phyloP scores from a whole-genome alignment of 2,329 filamentous ascomycete genomes.

The Lachnellula hyalina region DNA sequence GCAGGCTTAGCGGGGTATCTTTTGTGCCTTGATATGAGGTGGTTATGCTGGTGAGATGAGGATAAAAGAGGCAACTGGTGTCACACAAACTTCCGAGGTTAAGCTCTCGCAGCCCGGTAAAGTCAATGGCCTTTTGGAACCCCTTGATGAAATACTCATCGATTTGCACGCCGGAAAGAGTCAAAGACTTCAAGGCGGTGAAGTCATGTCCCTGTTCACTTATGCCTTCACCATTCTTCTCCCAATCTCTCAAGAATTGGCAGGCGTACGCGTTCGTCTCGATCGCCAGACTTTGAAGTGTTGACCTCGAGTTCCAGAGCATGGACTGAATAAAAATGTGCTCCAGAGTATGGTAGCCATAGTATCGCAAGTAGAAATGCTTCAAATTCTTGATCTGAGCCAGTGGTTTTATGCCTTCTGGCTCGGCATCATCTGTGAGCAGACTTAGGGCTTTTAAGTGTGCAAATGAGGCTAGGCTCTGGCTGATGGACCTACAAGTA shows the following conservation, averaged over 20 bases:
- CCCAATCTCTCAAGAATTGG: not conserved
- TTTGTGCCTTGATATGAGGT: not conserved
- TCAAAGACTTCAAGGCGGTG: not conserved
- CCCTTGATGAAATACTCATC: not conserved
- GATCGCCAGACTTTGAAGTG: constrained; percentile 1
- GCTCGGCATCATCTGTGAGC: not conserved
- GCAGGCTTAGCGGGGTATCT: not conserved
- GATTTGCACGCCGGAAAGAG: not conserved
- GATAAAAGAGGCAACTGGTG: not conserved
- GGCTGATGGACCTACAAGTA: constrained; percentile 1
- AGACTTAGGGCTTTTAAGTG: constrained; percentile 3
- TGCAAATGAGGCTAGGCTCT: constrained; percentile 2
- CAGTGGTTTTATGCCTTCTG: not conserved
- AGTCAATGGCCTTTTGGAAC: constrained; percentile 1
- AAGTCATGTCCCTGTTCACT: not conserved
- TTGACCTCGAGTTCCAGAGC: not conserved
- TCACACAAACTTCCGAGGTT: not conserved
- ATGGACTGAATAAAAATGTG: not conserved
- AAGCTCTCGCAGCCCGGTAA: not conserved
- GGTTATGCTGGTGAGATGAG: not conserved
- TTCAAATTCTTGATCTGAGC: not conserved
- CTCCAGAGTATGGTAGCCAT: not conserved
- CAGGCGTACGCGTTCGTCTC: not conserved
- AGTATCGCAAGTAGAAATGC: not conserved
- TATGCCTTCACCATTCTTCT: not conserved